These are phyloP conservation scores for Pseudoscleropodium purum DNA, from an alignment of 225 moss, liverwort and hornwort genomes.

Conservation along the genomic window DNA sequence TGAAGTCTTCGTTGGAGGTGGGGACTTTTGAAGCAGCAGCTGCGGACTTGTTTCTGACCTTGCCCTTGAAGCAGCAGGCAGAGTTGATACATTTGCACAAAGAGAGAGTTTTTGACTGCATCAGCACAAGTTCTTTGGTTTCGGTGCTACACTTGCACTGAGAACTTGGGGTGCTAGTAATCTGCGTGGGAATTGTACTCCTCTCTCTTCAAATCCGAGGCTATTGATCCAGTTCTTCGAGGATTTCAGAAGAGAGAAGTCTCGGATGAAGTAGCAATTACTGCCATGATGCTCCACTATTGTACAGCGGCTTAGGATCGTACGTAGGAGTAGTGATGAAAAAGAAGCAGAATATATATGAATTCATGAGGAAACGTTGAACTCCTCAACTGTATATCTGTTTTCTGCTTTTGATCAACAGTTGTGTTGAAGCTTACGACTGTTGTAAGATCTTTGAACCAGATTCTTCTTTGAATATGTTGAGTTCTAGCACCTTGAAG, in stretches of 20 bases:
- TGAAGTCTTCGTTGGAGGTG: neutral
- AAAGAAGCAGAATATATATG: neutral
- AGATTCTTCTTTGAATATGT: neutral
- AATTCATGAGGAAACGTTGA: accelerated
- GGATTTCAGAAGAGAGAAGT: neutral
- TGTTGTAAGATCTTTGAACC: neutral
- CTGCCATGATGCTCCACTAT: neutral
- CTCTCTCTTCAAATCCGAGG: neutral
- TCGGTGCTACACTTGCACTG: neutral
- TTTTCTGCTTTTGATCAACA: neutral
- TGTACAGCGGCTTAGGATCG: neutral
- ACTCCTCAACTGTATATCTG: too few species aligned
- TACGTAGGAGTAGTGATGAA: neutral
- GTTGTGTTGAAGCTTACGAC: neutral
- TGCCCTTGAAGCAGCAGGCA: neutral
- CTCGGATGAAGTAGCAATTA: too few species aligned
- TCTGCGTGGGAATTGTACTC: neutral
- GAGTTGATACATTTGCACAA: neutral
- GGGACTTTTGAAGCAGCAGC: neutral
- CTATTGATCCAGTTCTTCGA: neutral
- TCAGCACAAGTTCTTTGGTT: neutral
- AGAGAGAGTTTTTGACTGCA: neutral
- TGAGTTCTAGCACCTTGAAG: neutral
- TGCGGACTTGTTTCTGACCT: neutral
- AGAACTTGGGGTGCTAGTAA: neutral